These are phyloP conservation scores for Primulina huaijiensis DNA, from an alignment of 257 asterid genomes.

Conservation along the genomic window DNA sequence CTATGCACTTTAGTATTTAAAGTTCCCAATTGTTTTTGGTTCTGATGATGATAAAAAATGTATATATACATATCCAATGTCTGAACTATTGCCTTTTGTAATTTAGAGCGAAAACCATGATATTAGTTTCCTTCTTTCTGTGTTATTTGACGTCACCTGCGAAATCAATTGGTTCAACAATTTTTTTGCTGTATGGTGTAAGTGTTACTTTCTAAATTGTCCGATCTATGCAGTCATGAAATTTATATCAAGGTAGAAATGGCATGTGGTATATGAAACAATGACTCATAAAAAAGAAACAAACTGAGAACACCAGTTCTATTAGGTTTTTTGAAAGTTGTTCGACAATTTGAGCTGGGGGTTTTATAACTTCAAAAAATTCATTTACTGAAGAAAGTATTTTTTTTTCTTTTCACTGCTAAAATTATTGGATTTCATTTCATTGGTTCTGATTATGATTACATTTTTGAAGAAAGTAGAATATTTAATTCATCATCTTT, in stretches of 20 bases:
- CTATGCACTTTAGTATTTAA: not conserved
- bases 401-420: not conserved
- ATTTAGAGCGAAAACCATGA: not conserved
- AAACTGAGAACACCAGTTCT: not conserved
- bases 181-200: not conserved
- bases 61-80: not conserved
- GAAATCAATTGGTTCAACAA: not conserved
- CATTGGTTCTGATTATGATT: conserved; percentile 1
- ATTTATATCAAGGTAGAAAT: conserved; percentile 9
- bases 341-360: not conserved
- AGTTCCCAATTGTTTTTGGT: conserved; percentile 13
- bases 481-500: conserved; percentile 1
- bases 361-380: not conserved
- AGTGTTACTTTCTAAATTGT: conserved; percentile 7
- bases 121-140: conserved; percentile 10
- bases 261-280: not conserved
- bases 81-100: not conserved
- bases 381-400: not conserved
- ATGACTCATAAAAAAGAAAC: not conserved
- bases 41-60: not conserved
- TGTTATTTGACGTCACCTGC: not conserved
- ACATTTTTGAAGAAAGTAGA: not conserved
- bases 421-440: not conserved
- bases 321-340: not conserved
- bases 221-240: conserved; percentile 7